These are phyloP conservation scores for Puccinia horiana DNA, from an alignment of 1,284 basidiomycete species.

Conservation along the genomic window DNA sequence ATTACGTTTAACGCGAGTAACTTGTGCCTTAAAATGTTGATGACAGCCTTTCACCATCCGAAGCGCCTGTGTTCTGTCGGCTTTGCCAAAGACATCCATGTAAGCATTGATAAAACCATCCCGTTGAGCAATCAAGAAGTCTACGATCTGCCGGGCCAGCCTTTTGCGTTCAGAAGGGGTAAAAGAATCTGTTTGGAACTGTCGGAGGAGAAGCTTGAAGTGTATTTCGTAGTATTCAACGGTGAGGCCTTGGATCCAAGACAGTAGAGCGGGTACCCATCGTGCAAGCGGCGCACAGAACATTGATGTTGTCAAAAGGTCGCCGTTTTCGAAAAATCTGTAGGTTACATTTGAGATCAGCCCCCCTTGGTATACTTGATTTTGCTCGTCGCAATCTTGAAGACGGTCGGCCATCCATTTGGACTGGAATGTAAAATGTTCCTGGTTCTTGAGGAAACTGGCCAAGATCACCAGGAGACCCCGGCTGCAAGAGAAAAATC, in stretches of 20 bases:
- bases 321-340: background rate
- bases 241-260: background rate
- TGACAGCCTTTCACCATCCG: background rate
- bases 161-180: background rate
- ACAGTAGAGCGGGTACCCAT: background rate
- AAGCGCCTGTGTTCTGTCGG: background rate
- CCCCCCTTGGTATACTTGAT: background rate
- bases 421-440: background rate
- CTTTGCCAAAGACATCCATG: background rate
- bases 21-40: background rate
- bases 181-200: background rate
- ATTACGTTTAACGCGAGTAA: background rate
- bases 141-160: background rate
- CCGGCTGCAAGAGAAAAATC: background rate
- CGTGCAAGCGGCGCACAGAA: background rate
- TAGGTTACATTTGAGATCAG: background rate
- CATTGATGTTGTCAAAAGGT: background rate
- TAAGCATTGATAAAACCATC: conserved; percentile 7
- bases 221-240: background rate
- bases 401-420: background rate
- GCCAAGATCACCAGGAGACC: background rate
- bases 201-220: background rate
- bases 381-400: background rate
- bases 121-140: background rate
- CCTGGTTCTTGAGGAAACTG: background rate